Evolutionary conservation across 2,329 filamentous ascomycete genomes (phyloP).

Genomic region (Fusarium oligoseptatum): DNA sequence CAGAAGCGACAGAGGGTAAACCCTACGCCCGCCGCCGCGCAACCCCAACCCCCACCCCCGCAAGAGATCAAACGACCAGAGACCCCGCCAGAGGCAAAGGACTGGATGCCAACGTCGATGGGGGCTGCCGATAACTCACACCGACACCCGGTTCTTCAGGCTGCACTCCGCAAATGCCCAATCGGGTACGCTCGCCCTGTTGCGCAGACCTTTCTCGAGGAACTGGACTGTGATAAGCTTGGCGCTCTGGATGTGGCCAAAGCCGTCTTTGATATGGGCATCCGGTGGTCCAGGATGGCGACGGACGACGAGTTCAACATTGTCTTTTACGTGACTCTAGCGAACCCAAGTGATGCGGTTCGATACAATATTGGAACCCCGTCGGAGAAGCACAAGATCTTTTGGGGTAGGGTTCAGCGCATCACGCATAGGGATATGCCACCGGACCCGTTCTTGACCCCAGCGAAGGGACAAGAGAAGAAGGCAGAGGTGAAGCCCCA

Average conservation of each 20-base stretch:
- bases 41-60: neutral
- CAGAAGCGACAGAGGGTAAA: constrained; percentile 32
- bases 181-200: constrained; percentile 9
- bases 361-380: constrained; percentile 14
- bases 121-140: constrained; percentile 17
- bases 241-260: constrained; percentile 21
- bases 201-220: constrained; percentile 29
- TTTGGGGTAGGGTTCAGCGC: constrained; percentile 26
- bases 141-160: constrained; percentile 17
- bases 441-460: constrained; percentile 17
- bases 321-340: constrained; percentile 23
- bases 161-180: neutral
- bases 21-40: constrained; percentile 2
- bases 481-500: neutral
- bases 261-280: constrained; percentile 35
- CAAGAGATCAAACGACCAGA: neutral
- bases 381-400: constrained; percentile 19
- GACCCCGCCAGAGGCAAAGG: constrained; percentile 7
- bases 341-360: neutral
- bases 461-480: neutral
- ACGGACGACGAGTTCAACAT: constrained; percentile 34
- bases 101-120: constrained; percentile 10
- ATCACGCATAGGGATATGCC: constrained; percentile 27
- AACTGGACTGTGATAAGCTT: constrained; percentile 15
- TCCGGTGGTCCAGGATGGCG: constrained; percentile 28